Conservation (phyloP, 1,284 basidiomycete genomes). For the Anthracocystis setariae region DNA sequence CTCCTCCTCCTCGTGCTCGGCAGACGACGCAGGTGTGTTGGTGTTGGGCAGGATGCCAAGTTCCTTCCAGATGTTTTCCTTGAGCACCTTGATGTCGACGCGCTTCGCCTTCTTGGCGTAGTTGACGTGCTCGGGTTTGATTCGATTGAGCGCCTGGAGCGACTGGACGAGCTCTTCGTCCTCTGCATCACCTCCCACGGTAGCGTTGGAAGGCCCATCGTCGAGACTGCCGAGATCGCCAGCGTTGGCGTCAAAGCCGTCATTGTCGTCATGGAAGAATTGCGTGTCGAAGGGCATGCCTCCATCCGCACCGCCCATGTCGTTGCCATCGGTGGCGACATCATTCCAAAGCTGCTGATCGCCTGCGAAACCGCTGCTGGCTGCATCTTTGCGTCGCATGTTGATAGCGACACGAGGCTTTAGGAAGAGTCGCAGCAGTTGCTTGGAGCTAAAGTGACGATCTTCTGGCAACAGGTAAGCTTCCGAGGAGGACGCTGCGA, state of each 20-base stretch:
- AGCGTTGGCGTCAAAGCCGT: slow-evolving; percentile 70
- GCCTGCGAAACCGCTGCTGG: slow-evolving; percentile 80
- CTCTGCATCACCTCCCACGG: slow-evolving; percentile 70
- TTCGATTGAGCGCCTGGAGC: slow-evolving; percentile 79
- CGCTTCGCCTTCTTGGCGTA: slow-evolving; percentile 96
- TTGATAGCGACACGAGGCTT: slow-evolving; percentile 73
- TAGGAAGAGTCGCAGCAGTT: slow-evolving; percentile 89
- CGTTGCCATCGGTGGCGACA: slow-evolving; percentile 72
- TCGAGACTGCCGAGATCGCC: slow-evolving; percentile 35
- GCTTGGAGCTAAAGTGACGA: slow-evolving; percentile 92
- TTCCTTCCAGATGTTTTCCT: slow-evolving; percentile 97
- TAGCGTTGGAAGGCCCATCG: slow-evolving; percentile 57
- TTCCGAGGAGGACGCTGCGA: slow-evolving; percentile 37
- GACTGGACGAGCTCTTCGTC: slow-evolving; percentile 87
- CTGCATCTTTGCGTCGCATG: slow-evolving; percentile 77
- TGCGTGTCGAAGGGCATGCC: slow-evolving; percentile 85
- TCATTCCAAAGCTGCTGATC: slow-evolving; percentile 96
- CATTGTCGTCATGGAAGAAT: slow-evolving; percentile 93
- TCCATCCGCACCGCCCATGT: slow-evolving; percentile 28
- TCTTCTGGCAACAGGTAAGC: slow-evolving; percentile 89
- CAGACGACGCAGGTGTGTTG: slow-evolving; percentile 4
- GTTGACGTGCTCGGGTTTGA: slow-evolving; percentile 88
- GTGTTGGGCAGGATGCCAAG: slow-evolving; percentile 70
- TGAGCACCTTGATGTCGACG: slow-evolving; percentile 94
- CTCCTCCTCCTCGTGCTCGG: slow-evolving; percentile 14